A percentile compares a stretch with the other conserved stretches of the same genome.
Evolutionary conservation across 495 filamentous ascomycete species (phyloP).

Genomic region (Xylaria flabelliformis): DNA sequence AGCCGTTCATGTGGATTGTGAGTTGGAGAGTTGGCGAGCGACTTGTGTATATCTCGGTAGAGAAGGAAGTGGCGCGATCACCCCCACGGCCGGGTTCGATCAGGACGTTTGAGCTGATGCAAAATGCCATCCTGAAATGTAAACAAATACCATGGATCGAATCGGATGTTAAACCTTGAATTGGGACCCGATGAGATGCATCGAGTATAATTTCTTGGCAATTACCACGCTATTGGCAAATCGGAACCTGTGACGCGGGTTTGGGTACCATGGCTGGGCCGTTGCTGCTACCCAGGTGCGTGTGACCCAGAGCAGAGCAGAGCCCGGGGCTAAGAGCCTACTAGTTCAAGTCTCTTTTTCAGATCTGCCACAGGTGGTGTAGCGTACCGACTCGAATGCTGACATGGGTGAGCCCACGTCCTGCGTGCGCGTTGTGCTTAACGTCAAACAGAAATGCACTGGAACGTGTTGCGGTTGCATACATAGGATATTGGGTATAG

Average conservation of each 20-base stretch:
- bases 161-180: constrained; percentile 8
- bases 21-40: neutral
- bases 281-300: neutral
- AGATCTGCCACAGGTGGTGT: neutral
- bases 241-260: constrained; percentile 20
- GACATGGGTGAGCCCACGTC: neutral
- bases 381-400: constrained; percentile 3
- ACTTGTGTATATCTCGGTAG: neutral
- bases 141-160: constrained; percentile 17
- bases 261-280: constrained; percentile 16
- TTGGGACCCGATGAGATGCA: constrained; percentile 20
- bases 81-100: constrained; percentile 12
- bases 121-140: neutral
- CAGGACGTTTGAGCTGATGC: neutral
- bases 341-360: neutral
- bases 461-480: constrained; percentile 22
- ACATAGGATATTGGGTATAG: constrained; percentile 7
- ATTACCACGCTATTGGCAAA: constrained; percentile 16
- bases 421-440: neutral
- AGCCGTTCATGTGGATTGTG: neutral
- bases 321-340: neutral
- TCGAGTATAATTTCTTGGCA: constrained; percentile 11
- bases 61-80: neutral
- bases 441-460: constrained; percentile 6
- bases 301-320: neutral